These are phyloP conservation scores for Magnaporthales sp. DNA, from an alignment of 2,329 filamentous ascomycete species.

Conservation along the genomic window DNA sequence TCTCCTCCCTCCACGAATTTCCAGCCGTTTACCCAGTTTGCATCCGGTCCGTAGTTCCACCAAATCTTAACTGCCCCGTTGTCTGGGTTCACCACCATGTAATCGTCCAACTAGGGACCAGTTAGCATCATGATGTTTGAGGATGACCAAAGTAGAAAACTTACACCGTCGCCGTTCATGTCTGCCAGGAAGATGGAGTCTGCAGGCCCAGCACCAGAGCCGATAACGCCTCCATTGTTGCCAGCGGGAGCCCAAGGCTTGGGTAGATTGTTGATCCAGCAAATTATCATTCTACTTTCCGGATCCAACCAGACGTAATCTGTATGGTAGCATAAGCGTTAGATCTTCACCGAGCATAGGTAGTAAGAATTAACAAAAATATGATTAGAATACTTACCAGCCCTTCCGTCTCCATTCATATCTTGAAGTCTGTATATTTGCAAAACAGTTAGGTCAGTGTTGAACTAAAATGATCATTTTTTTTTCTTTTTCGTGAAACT, in stretches of 20 bases:
- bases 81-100: neutral
- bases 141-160: neutral
- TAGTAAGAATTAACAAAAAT: neutral
- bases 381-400: neutral
- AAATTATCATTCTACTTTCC: neutral
- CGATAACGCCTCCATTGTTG: neutral
- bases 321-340: neutral
- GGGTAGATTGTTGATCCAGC: neutral
- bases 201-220: neutral
- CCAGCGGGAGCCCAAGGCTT: neutral
- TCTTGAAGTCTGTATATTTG: too few relatives aligned
- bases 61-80: neutral
- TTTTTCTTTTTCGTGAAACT: too few relatives aligned
- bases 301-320: neutral
- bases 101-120: neutral
- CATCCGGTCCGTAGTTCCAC: neutral
- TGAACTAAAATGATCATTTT: too few relatives aligned
- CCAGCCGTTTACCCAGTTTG: neutral
- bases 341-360: too few relatives aligned
- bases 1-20: neutral
- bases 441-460: too few relatives aligned
- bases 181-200: neutral
- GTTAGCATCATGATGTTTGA: neutral
- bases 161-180: neutral
- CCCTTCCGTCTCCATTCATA: neutral